These are phyloP conservation scores for Daphne laureola DNA, from an alignment of 441 rosid genomes.

Conservation along the genomic window DNA sequence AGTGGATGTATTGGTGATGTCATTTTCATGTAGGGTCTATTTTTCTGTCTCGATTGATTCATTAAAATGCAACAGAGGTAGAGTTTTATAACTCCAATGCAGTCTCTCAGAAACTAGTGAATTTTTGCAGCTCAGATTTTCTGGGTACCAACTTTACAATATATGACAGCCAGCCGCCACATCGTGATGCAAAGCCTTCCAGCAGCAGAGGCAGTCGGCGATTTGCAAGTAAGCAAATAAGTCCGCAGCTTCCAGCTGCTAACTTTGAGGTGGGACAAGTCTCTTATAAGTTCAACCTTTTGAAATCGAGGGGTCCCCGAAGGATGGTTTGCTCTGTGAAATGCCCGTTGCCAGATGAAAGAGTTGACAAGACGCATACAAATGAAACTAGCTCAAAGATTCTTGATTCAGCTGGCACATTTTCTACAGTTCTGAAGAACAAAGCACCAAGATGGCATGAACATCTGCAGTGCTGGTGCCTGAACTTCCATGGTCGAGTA, in stretches of 20 bases:
- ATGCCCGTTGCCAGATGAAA: conserved; percentile 39
- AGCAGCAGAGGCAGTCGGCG: conserved; percentile 67
- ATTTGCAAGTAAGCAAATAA: conserved; percentile 81
- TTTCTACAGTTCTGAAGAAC: conserved; percentile 49
- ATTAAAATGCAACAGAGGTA: too few species aligned
- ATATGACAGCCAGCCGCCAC: conserved; percentile 81
- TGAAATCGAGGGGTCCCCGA: conserved; percentile 94
- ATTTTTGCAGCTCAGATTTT: conserved; percentile 73
- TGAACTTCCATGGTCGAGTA: conserved; percentile 89
- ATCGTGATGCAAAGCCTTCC: conserved; percentile 75
- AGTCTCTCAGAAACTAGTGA: background rate
- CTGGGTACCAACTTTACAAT: conserved; percentile 89
- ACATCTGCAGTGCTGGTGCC: conserved; percentile 89
- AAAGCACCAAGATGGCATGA: conserved; percentile 97
- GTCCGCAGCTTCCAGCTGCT: conserved; percentile 88
- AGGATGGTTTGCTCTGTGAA: conserved; percentile 74
- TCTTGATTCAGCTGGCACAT: conserved; percentile 23
- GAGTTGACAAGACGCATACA: conserved; percentile 9
- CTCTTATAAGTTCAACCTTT: conserved; percentile 80
- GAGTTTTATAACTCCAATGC: too few species aligned
- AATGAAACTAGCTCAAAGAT: conserved; percentile 29
- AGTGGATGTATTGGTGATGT: too few species aligned
- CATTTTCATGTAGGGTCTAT: too few species aligned
- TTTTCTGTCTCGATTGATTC: too few species aligned
- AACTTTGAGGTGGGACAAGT: conserved; percentile 85